Evolutionary conservation across 2,329 filamentous ascomycete genomes (phyloP).

Genomic region (Exophiala spinifera): DNA sequence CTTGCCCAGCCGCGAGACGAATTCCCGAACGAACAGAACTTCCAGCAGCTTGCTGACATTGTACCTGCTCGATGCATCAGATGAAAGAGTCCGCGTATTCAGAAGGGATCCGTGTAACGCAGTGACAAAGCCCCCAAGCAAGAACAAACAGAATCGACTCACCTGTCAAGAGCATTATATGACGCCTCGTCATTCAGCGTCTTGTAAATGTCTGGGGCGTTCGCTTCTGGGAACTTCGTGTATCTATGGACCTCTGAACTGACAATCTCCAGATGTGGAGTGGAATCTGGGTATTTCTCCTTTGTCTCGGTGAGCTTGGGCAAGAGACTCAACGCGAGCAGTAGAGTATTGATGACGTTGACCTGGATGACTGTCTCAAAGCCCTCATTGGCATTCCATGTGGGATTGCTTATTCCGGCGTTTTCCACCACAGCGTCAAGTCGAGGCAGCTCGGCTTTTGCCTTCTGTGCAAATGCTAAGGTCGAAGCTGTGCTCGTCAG

Average conservation of each 20-base stretch:
- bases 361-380: slow-evolving; percentile 32
- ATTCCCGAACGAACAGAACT: slow-evolving; percentile 26
- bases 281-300: slow-evolving; percentile 10
- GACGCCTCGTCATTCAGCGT: slow-evolving; percentile 15
- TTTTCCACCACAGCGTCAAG: slow-evolving; percentile 41
- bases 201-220: slow-evolving; percentile 20
- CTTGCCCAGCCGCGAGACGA: slow-evolving; percentile 9
- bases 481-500: slow-evolving; percentile 37
- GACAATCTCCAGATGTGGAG: slow-evolving; percentile 27
- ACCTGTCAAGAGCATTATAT: slow-evolving; percentile 10
- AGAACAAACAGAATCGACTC: not conserved
- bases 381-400: slow-evolving; percentile 16
- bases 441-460: slow-evolving; percentile 31
- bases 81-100: not conserved
- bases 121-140: too few relatives aligned
- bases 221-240: slow-evolving; percentile 24
- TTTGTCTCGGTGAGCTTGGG: slow-evolving; percentile 28
- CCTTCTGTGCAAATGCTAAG: slow-evolving; percentile 34
- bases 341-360: slow-evolving; percentile 31
- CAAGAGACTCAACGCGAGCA: slow-evolving; percentile 28
- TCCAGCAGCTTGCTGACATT: slow-evolving; percentile 26
- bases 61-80: slow-evolving; percentile 14
- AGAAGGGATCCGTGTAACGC: not conserved
- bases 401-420: slow-evolving; percentile 35
- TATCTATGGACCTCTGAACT: slow-evolving; percentile 28